These are phyloP conservation scores for Calonectria pseudoreteaudii DNA, from an alignment of 2,329 filamentous ascomycete genomes.

Conservation along the genomic window DNA sequence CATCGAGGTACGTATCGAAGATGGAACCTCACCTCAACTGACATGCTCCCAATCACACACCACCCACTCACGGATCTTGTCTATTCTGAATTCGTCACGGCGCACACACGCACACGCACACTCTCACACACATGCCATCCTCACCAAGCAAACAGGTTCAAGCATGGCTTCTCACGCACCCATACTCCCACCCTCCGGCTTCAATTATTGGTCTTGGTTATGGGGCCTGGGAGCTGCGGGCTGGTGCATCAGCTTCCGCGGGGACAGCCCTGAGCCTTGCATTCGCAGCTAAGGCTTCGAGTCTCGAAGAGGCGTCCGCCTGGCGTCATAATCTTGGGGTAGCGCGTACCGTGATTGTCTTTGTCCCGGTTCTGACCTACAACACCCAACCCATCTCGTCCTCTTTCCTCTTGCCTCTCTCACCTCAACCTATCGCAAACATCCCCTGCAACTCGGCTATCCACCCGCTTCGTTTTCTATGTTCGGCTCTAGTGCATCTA, in stretches of 20 bases:
- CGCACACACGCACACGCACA: neutral
- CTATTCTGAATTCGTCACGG: constrained; percentile 8
- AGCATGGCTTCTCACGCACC: constrained; percentile 3
- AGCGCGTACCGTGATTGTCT: neutral
- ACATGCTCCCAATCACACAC: constrained; percentile 16
- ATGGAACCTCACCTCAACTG: constrained; percentile 14
- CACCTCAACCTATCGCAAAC: constrained; percentile 34
- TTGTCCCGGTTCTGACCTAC: constrained; percentile 15
- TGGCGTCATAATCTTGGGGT: neutral
- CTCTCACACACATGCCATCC: neutral
- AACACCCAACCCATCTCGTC: constrained; percentile 3
- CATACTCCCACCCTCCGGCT: constrained; percentile 2
- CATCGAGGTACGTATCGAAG: constrained; percentile 9
- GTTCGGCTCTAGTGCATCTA: constrained; percentile 13
- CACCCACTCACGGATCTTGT: neutral
- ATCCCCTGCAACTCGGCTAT: constrained; percentile 30
- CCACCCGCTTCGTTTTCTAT: neutral
- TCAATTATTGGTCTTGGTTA: constrained; percentile 2
- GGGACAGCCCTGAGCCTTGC: constrained; percentile 11
- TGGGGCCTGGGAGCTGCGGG: constrained; percentile 8
- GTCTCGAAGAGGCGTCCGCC: neutral
- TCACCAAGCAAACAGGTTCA: neutral
- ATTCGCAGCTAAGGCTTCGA: constrained; percentile 1
- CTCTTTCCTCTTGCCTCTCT: constrained; percentile 9
- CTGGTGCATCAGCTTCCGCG: constrained; percentile 15